These are phyloP conservation scores for Penicillium sp. DNA, from an alignment of 2,329 filamentous ascomycete species.

Conservation along the genomic window DNA sequence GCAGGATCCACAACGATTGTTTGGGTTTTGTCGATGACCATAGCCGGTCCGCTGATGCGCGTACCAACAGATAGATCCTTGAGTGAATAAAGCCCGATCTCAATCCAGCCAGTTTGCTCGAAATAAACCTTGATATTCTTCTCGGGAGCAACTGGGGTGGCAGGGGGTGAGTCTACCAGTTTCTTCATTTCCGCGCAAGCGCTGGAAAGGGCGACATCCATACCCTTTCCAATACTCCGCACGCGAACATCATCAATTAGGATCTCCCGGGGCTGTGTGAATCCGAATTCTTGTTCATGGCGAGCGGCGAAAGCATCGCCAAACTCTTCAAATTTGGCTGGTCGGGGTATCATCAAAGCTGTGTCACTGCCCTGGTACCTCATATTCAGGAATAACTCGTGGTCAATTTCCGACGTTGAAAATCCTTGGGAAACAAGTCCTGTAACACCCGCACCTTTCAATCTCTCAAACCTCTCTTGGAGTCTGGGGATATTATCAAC, in stretches of 20 bases:
- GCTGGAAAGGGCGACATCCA: background rate
- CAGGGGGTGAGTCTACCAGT: no score
- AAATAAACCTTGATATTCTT: background rate
- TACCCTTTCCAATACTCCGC: background rate
- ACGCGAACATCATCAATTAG: background rate
- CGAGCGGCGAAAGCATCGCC: background rate
- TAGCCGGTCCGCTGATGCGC: conserved; percentile 35
- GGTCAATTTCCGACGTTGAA: background rate
- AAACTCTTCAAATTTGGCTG: background rate
- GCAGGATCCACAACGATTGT: conserved; percentile 81
- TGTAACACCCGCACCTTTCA: no score
- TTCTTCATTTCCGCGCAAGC: background rate
- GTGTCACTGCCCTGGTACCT: background rate
- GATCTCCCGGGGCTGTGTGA: background rate
- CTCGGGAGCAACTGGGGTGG: no score
- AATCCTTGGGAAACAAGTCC: background rate
- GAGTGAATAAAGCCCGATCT: no score
- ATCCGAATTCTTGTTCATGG: background rate
- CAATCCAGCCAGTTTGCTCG: background rate
- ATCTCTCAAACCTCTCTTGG: no score
- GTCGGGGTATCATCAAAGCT: background rate
- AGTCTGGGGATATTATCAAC: background rate
- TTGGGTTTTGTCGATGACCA: conserved; percentile 64
- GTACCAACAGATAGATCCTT: conserved; percentile 1
- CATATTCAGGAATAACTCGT: background rate